A percentile compares a stretch with the other conserved stretches of the same genome.
Evolutionary conservation across 805 yeast species (phyloP).

Genomic region (Metschnikowia shivogae): DNA sequence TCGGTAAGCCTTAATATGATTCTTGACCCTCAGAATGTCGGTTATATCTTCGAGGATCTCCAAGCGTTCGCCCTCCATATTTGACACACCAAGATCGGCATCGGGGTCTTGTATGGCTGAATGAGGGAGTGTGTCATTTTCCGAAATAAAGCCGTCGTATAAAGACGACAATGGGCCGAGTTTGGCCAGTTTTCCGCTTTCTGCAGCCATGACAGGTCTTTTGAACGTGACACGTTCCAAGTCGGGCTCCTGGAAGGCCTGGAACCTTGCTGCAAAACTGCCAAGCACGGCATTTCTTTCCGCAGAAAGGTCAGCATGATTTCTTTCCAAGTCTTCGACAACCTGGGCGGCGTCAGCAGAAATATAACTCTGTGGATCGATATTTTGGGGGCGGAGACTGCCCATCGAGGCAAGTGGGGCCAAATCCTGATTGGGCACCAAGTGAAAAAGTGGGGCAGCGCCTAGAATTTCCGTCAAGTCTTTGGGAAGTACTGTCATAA

Average conservation of each 20-base stretch:
- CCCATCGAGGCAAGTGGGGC: slow-evolving; percentile 14
- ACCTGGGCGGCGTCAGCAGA: slow-evolving; percentile 5
- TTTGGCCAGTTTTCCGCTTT: background rate
- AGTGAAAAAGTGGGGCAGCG: slow-evolving; percentile 13
- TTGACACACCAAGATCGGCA: slow-evolving; percentile 6
- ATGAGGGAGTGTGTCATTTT: slow-evolving; percentile 8
- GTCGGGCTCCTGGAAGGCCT: slow-evolving; percentile 22
- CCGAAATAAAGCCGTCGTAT: slow-evolving; percentile 12
- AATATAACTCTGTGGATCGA: slow-evolving; percentile 6
- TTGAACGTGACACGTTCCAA: slow-evolving; percentile 31
- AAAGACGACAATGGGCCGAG: slow-evolving; percentile 13
- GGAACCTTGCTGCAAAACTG: slow-evolving; percentile 19
- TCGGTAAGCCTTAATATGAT: slow-evolving; percentile 6
- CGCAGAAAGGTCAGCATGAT: slow-evolving; percentile 12
- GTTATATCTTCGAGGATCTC: slow-evolving; percentile 8
- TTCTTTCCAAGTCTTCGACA: slow-evolving; percentile 1
- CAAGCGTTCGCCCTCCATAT: slow-evolving; percentile 14
- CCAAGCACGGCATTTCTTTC: slow-evolving; percentile 11
- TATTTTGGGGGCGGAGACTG: slow-evolving; percentile 8
- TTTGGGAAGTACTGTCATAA: slow-evolving; percentile 3
- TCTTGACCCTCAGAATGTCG: background rate
- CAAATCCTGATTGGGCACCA: slow-evolving; percentile 17
- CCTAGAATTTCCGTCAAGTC: slow-evolving; percentile 13
- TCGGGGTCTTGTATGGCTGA: slow-evolving; percentile 12
- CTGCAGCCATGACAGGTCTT: slow-evolving; percentile 23